phyloP scores from a whole-genome alignment of 371 early-diverging fungal species.

The Mortierella sp. region DNA sequence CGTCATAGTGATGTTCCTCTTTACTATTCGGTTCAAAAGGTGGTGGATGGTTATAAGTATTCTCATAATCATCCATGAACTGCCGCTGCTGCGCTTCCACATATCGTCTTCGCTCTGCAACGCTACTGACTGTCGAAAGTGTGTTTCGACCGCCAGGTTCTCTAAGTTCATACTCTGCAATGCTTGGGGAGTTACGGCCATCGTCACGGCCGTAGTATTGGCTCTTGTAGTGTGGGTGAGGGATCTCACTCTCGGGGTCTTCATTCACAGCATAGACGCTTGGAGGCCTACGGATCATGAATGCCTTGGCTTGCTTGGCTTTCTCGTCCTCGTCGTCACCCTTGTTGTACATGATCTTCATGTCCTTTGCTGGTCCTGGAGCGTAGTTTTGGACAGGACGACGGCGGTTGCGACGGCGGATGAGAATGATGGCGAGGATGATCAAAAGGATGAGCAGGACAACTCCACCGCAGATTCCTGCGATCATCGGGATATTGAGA shows the following conservation, averaged over 20 bases:
- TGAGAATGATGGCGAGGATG: constrained; percentile 6
- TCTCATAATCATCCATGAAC: constrained; percentile 39
- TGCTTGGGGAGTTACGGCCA: constrained; percentile 17
- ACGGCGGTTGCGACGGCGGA: constrained; percentile 19
- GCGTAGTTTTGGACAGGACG: not conserved
- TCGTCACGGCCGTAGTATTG: constrained; percentile 32
- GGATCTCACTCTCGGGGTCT: constrained; percentile 21
- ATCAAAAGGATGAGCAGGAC: constrained; percentile 11
- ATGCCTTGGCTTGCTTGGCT: constrained; percentile 36
- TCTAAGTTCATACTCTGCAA: constrained; percentile 44
- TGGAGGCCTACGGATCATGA: constrained; percentile 45
- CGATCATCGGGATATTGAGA: constrained; percentile 22
- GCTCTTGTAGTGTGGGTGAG: constrained; percentile 30
- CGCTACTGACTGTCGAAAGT: constrained; percentile 21
- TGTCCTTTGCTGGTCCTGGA: constrained; percentile 7
- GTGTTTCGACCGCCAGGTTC: constrained; percentile 18
- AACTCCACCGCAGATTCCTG: constrained; percentile 20
- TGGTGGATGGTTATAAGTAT: constrained; percentile 26
- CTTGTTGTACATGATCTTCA: constrained; percentile 8
- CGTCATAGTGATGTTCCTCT: not conserved
- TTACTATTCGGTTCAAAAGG: constrained; percentile 22
- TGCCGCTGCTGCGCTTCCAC: constrained; percentile 50
- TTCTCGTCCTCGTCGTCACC: constrained; percentile 21
- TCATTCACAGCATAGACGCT: constrained; percentile 31
- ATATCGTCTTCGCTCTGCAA: constrained; percentile 43